These are phyloP conservation scores for Fusarium brachygibbosum DNA, from an alignment of 2,329 filamentous ascomycete genomes.

Conservation along the genomic window DNA sequence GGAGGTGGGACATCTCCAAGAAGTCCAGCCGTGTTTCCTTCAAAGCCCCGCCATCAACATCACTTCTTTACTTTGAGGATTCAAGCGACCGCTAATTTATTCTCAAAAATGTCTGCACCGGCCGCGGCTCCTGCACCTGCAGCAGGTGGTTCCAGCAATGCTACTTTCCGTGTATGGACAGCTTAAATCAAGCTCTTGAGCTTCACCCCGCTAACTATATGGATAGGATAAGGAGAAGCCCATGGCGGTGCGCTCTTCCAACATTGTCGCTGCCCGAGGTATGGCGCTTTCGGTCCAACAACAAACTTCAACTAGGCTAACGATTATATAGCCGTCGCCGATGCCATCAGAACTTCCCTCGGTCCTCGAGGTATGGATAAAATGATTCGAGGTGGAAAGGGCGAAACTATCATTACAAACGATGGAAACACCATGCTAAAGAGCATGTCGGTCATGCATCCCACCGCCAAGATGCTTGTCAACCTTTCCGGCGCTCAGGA, in stretches of 20 bases:
- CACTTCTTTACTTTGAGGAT: conserved; percentile 46
- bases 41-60: conserved; percentile 52
- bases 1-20: conserved; percentile 57
- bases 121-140: conserved; percentile 51
- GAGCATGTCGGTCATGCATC: conserved; percentile 99
- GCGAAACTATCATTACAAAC: conserved; percentile 99
- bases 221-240: conserved; percentile 94
- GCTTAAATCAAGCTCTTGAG: conserved; percentile 52
- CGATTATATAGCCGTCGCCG: conserved; percentile 80
- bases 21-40: conserved; percentile 51
- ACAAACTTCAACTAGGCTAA: conserved; percentile 29
- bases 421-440: conserved; percentile 99
- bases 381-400: conserved; percentile 98
- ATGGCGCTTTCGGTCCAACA: conserved; percentile 49
- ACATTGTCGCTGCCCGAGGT: conserved; percentile 98
- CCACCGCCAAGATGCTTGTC: conserved; percentile 99
- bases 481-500: conserved; percentile 97
- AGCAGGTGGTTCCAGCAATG: conserved; percentile 61
- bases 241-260: conserved; percentile 93
- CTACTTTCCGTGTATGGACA: conserved; percentile 68
- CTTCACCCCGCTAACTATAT: conserved; percentile 56
- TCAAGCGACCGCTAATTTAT: conserved; percentile 40
- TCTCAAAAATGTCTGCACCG: conserved; percentile 61
- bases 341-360: conserved; percentile 96
- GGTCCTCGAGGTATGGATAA: conserved; percentile 99